Evolutionary conservation across 2,329 filamentous ascomycete genomes (phyloP).

Genomic region (Scedosporium apiospermum): DNA sequence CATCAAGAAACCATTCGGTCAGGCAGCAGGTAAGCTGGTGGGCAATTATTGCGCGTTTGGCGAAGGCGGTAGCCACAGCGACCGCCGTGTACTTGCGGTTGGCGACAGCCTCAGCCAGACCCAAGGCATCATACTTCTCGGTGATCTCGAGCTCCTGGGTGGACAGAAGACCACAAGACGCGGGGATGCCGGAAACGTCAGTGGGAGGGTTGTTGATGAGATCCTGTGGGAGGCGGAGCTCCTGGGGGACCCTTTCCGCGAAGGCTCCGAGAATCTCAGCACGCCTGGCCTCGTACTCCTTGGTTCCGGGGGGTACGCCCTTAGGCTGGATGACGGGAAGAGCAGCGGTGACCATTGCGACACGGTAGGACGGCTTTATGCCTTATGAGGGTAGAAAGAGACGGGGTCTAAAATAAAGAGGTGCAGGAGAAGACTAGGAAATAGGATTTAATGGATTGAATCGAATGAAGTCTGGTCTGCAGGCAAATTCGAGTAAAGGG

Average conservation of each 20-base stretch:
- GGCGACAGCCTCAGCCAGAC: constrained; percentile 28
- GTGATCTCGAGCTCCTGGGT: constrained; percentile 38
- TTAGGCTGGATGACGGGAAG: constrained; percentile 12
- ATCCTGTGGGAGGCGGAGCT: constrained; percentile 17
- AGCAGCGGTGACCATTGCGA: background rate
- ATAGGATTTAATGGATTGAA: background rate
- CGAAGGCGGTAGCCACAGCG: constrained; percentile 38
- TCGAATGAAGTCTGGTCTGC: background rate
- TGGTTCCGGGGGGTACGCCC: constrained; percentile 12
- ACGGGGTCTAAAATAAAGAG: background rate
- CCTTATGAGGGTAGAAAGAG: background rate
- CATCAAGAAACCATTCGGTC: constrained; percentile 40
- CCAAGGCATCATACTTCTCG: constrained; percentile 31
- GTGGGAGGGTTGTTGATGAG: constrained; percentile 17
- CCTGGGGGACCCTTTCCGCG: constrained; percentile 19
- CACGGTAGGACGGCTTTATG: background rate
- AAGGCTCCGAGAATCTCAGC: constrained; percentile 19
- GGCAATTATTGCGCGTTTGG: constrained; percentile 42
- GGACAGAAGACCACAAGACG: constrained; percentile 32
- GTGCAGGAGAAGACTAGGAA: background rate
- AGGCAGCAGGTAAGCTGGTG: constrained; percentile 47
- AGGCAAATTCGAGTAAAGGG: background rate
- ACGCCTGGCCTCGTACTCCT: constrained; percentile 16
- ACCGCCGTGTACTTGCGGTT: constrained; percentile 24
- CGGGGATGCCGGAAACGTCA: constrained; percentile 17